Evolutionary conservation across 1,284 basidiomycete genomes (phyloP).

Genomic region (Papiliotrema terrestris): DNA sequence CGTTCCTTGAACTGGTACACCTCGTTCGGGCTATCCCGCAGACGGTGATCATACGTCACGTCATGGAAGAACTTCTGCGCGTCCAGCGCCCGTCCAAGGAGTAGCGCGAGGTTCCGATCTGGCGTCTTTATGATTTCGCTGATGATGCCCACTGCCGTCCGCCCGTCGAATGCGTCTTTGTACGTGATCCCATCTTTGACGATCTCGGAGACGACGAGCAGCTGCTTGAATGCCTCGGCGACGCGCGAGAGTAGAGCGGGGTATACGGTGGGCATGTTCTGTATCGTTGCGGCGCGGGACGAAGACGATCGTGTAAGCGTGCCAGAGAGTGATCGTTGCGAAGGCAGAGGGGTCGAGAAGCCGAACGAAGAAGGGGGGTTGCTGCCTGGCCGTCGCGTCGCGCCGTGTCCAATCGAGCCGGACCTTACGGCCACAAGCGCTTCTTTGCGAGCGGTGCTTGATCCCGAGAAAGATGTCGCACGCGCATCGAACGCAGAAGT

Average conservation of each 20-base stretch:
- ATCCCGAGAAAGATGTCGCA: slow-evolving; percentile 48
- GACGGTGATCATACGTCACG: slow-evolving; percentile 95
- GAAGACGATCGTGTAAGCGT: slow-evolving; percentile 29
- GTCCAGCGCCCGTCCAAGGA: slow-evolving; percentile 91
- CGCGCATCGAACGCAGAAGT: slow-evolving; percentile 28
- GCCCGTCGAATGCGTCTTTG: slow-evolving; percentile 92
- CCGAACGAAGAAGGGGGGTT: slow-evolving; percentile 19
- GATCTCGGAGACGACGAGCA: slow-evolving; percentile 72
- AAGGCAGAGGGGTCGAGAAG: slow-evolving; percentile 33
- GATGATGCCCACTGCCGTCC: slow-evolving; percentile 93
- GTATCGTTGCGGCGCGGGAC: slow-evolving; percentile 32
- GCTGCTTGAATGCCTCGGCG: slow-evolving; percentile 84
- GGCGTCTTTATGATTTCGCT: slow-evolving; percentile 97
- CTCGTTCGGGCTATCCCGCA: slow-evolving; percentile 84
- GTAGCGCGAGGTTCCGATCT: slow-evolving; percentile 89
- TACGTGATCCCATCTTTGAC: slow-evolving; percentile 94
- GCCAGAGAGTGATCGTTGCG: slow-evolving; percentile 31
- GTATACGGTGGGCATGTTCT: slow-evolving; percentile 75
- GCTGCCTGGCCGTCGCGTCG: slow-evolving; percentile 4
- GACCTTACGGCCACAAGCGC: slow-evolving; percentile 36
- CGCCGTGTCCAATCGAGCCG: slow-evolving; percentile 30
- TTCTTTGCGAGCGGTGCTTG: slow-evolving; percentile 28
- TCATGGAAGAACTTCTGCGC: slow-evolving; percentile 99
- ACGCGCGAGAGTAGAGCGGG: slow-evolving; percentile 92
- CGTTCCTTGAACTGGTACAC: slow-evolving; percentile 79